phyloP scores from a whole-genome alignment of 2,329 filamentous ascomycete genomes.

The Calonectria pauciramosa region DNA sequence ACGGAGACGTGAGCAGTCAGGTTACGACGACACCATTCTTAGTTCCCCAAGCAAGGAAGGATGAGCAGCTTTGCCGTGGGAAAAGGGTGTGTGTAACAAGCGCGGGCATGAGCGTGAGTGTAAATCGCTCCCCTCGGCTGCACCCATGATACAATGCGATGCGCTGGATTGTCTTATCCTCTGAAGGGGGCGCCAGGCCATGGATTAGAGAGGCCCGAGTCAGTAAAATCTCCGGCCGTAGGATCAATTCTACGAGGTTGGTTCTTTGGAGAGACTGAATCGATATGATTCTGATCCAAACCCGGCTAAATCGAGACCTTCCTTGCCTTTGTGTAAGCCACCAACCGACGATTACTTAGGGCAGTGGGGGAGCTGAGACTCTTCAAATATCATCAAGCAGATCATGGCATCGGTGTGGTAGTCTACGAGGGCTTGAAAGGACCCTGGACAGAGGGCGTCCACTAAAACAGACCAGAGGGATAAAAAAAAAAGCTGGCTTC shows the following conservation, averaged over 20 bases:
- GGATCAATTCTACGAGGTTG: slow-evolving; percentile 10
- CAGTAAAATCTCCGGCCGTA: slow-evolving; percentile 35
- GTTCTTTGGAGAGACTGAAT: slow-evolving; percentile 29
- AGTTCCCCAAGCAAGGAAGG: slow-evolving; percentile 8
- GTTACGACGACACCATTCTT: background rate
- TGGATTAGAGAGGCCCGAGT: slow-evolving; percentile 24
- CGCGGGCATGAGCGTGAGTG: slow-evolving; percentile 13
- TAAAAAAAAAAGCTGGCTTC: slow-evolving; percentile 13
- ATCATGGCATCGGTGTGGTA: slow-evolving; percentile 25
- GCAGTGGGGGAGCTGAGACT: slow-evolving; percentile 33
- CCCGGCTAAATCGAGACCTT: slow-evolving; percentile 42
- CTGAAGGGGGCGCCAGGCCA: slow-evolving; percentile 24
- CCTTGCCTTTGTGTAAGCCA: slow-evolving; percentile 35
- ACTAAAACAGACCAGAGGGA: slow-evolving; percentile 8
- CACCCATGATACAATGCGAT: slow-evolving; percentile 2
- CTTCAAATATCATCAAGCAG: slow-evolving; percentile 38
- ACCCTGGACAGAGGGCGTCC: slow-evolving; percentile 22
- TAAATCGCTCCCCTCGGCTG: background rate
- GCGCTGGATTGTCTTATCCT: slow-evolving; percentile 6
- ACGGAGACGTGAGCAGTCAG: slow-evolving; percentile 14
- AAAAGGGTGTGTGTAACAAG: background rate
- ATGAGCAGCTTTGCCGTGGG: background rate
- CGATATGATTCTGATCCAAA: slow-evolving; percentile 30
- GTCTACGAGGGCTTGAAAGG: slow-evolving; percentile 16
- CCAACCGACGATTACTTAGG: slow-evolving; percentile 34